phyloP scores from a whole-genome alignment of 2,329 filamentous ascomycete genomes.

The Shiraia bambusicola region DNA sequence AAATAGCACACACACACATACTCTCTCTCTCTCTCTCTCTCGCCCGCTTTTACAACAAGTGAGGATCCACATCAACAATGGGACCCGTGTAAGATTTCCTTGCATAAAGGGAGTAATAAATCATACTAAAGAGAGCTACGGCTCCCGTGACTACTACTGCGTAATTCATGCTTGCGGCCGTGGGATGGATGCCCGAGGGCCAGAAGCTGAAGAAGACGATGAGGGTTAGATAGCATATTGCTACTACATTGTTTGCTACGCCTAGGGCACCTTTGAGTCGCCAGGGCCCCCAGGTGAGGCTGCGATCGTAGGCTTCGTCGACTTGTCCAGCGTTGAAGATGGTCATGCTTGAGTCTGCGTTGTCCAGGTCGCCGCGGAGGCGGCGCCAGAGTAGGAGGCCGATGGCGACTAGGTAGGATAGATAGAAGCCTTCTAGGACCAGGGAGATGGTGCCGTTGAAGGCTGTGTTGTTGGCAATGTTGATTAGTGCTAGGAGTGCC shows the following conservation, averaged over 20 bases:
- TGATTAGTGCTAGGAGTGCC: slow-evolving; percentile 53
- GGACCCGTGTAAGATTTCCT: slow-evolving; percentile 37
- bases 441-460: slow-evolving; percentile 42
- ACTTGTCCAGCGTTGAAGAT: slow-evolving; percentile 24
- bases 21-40: too few species aligned
- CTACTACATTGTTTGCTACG: slow-evolving; percentile 34
- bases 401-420: slow-evolving; percentile 39
- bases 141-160: slow-evolving; percentile 35
- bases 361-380: slow-evolving; percentile 34
- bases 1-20: too few species aligned
- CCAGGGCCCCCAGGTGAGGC: slow-evolving; percentile 39
- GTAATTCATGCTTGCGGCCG: slow-evolving; percentile 34
- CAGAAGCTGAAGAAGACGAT: slow-evolving; percentile 43
- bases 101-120: slow-evolving; percentile 35
- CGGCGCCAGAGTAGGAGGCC: slow-evolving; percentile 41
- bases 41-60: slow-evolving; percentile 18
- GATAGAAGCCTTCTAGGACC: slow-evolving; percentile 41
- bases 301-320: slow-evolving; percentile 24
- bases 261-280: slow-evolving; percentile 32
- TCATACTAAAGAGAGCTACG: slow-evolving; percentile 32
- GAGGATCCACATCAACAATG: slow-evolving; percentile 35
- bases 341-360: slow-evolving; percentile 20
- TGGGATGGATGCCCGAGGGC: slow-evolving; percentile 25
- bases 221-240: slow-evolving; percentile 34
- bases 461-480: slow-evolving; percentile 50